Conservation (phyloP, 192 early-diverging fungal genomes). For the Coemansia brasiliensis region DNA sequence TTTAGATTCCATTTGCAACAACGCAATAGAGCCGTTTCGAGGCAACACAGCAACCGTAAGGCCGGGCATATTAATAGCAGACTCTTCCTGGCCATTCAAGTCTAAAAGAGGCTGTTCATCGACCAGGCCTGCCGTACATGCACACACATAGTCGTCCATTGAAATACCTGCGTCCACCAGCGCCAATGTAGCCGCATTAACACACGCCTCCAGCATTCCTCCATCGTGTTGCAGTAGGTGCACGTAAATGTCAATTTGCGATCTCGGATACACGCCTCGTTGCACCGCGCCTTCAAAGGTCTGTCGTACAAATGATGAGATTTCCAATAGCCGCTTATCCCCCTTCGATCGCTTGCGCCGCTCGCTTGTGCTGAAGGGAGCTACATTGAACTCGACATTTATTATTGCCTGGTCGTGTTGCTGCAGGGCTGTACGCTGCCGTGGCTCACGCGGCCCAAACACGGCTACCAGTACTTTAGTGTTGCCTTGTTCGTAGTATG, state of each 20-base stretch:
- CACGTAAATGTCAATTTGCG: constrained; percentile 90
- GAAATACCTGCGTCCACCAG: constrained; percentile 79
- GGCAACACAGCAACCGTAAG: constrained; percentile 86
- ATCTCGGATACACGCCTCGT: constrained; percentile 72
- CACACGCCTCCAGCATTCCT: constrained; percentile 73
- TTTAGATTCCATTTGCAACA: constrained; percentile 86
- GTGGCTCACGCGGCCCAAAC: constrained; percentile 87
- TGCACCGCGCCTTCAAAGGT: constrained; percentile 90
- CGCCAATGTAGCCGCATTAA: constrained; percentile 83
- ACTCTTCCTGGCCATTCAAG: constrained; percentile 87
- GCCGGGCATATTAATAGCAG: constrained; percentile 75
- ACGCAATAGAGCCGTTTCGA: constrained; percentile 76
- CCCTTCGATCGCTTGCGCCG: constrained; percentile 78
- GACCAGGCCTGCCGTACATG: constrained; percentile 84
- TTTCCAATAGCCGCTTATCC: constrained; percentile 90
- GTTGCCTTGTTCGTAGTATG: constrained; percentile 95
- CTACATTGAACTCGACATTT: constrained; percentile 88
- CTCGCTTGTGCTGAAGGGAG: constrained; percentile 88
- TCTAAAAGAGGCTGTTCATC: constrained; percentile 74
- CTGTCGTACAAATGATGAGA: constrained; percentile 80
- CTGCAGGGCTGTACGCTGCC: constrained; percentile 51
- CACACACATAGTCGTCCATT: constrained; percentile 82
- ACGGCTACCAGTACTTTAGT: constrained; percentile 90
- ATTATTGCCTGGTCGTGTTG: constrained; percentile 75
- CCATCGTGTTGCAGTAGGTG: constrained; percentile 95